These are phyloP conservation scores for Pisolithus microcarpus DNA, from an alignment of 768 basidiomycete species.

Conservation along the genomic window DNA sequence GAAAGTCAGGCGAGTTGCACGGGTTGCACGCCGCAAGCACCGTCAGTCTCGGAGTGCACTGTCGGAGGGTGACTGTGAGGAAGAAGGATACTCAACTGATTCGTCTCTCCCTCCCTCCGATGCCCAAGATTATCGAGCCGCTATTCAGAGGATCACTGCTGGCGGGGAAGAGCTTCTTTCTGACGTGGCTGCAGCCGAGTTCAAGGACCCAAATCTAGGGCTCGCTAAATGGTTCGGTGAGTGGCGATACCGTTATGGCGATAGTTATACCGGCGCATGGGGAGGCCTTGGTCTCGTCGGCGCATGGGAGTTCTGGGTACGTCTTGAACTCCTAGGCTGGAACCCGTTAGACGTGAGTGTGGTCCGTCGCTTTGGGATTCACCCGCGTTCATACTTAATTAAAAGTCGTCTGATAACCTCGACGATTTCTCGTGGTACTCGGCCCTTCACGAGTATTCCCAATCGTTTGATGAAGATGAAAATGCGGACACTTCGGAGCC, in stretches of 20 bases:
- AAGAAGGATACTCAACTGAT: slow-evolving; percentile 89
- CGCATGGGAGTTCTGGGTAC: slow-evolving; percentile 94
- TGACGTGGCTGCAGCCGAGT: slow-evolving; percentile 82
- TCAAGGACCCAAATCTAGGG: slow-evolving; percentile 71
- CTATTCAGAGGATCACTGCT: slow-evolving; percentile 45
- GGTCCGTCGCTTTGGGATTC: background rate
- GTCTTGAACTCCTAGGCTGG: slow-evolving; percentile 83
- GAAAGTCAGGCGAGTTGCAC: slow-evolving; percentile 52
- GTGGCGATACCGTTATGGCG: slow-evolving; percentile 73
- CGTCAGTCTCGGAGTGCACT: slow-evolving; percentile 31
- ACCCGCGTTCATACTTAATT: slow-evolving; percentile 2
- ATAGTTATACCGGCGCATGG: slow-evolving; percentile 84
- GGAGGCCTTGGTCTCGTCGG: slow-evolving; percentile 82
- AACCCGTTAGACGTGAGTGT: slow-evolving; percentile 68
- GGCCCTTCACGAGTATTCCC: slow-evolving; percentile 69
- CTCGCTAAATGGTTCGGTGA: slow-evolving; percentile 55
- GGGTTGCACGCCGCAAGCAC: slow-evolving; percentile 46
- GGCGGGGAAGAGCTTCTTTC: slow-evolving; percentile 55
- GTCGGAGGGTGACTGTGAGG: slow-evolving; percentile 25
- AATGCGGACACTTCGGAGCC: slow-evolving; percentile 50
- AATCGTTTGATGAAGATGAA: slow-evolving; percentile 35
- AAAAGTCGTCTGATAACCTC: slow-evolving; percentile 44
- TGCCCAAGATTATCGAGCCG: slow-evolving; percentile 58
- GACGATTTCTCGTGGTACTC: slow-evolving; percentile 84
- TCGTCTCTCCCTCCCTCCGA: slow-evolving; percentile 62